phyloP scores from a whole-genome alignment of 2,329 filamentous ascomycete genomes.

The Colletotrichum liaoningense region DNA sequence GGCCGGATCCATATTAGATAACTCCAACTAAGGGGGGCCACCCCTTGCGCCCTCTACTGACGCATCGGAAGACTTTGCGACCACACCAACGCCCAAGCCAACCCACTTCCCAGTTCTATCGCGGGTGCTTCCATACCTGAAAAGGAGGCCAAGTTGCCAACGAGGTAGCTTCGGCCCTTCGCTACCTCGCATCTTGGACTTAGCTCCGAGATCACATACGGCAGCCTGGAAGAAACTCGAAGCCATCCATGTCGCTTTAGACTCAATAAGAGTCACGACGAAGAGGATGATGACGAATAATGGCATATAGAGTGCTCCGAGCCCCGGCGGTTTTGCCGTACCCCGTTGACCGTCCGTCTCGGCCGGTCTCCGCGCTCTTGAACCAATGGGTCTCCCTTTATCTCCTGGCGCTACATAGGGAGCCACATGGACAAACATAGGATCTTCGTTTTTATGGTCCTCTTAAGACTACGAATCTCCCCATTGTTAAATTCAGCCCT shows the following conservation, averaged over 20 bases:
- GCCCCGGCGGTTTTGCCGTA: background rate
- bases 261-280: background rate
- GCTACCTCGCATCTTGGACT: background rate
- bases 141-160: background rate
- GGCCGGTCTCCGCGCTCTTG: conserved; percentile 9
- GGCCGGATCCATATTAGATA: background rate
- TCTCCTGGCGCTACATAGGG: background rate
- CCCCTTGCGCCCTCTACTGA: background rate
- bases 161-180: conserved; percentile 2
- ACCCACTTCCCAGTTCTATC: background rate
- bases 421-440: background rate
- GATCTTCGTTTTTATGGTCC: background rate
- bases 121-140: background rate
- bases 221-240: background rate
- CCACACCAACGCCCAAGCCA: background rate
- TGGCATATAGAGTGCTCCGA: background rate
- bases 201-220: background rate
- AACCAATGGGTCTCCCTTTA: background rate
- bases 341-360: background rate
- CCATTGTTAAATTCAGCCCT: background rate
- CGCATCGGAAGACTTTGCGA: conserved; percentile 7
- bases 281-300: conserved; percentile 12
- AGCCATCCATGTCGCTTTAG: background rate
- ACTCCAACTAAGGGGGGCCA: background rate
- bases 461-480: conserved; percentile 2